These are phyloP conservation scores for Multifurca ochricompacta DNA, from an alignment of 768 basidiomycete species.

Conservation along the genomic window DNA sequence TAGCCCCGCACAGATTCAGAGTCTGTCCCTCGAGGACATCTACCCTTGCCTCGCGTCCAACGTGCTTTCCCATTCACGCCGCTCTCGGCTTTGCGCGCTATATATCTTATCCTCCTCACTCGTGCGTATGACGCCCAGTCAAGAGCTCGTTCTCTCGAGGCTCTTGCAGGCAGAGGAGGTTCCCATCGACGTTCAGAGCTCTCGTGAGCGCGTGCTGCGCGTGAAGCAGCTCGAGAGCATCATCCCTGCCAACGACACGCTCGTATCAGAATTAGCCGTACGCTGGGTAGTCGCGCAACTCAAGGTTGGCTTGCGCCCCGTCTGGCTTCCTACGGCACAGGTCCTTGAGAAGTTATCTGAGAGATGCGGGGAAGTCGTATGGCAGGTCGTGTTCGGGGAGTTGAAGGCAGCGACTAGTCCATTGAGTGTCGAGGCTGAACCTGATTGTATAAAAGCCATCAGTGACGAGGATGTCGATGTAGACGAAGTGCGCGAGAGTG, in stretches of 20 bases:
- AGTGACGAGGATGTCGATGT: slow-evolving; percentile 22
- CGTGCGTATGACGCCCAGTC: slow-evolving; percentile 36
- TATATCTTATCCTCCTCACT: slow-evolving; percentile 51
- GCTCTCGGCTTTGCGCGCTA: slow-evolving; percentile 56
- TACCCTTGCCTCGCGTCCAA: slow-evolving; percentile 46
- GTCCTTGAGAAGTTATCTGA: slow-evolving; percentile 47
- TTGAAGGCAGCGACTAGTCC: slow-evolving; percentile 32
- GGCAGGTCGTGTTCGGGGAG: slow-evolving; percentile 63
- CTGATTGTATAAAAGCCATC: slow-evolving; percentile 25
- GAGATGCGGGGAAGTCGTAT: slow-evolving; percentile 63
- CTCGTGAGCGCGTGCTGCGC: slow-evolving; percentile 74
- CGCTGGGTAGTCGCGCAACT: slow-evolving; percentile 80
- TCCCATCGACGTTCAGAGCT: slow-evolving; percentile 68
- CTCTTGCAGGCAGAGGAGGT: slow-evolving; percentile 79
- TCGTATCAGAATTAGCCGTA: slow-evolving; percentile 54
- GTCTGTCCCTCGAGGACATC: slow-evolving; percentile 35
- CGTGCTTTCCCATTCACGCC: slow-evolving; percentile 65
- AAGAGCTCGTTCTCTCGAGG: slow-evolving; percentile 48
- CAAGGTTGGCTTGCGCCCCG: slow-evolving; percentile 86
- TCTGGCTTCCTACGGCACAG: slow-evolving; percentile 77
- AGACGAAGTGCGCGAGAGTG: slow-evolving; percentile 48
- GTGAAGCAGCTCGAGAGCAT: slow-evolving; percentile 65
- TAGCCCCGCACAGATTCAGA: slow-evolving; percentile 16
- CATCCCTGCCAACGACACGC: slow-evolving; percentile 45
- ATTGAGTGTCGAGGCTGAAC: slow-evolving; percentile 14